phyloP scores from a whole-genome alignment of 73 alveolate species.

The Effrenium voratum region DNA sequence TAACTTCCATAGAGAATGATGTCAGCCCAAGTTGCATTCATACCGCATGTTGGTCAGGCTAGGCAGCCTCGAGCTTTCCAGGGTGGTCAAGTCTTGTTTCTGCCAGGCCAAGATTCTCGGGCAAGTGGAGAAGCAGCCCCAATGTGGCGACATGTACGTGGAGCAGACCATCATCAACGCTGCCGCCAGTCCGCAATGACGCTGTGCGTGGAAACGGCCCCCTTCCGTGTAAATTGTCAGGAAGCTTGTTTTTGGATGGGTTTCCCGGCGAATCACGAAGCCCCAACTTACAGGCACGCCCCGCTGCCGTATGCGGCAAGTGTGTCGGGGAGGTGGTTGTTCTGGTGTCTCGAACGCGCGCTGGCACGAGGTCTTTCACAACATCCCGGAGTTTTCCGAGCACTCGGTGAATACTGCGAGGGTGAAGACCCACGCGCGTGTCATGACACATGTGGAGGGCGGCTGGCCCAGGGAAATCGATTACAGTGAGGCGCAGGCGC shows the following conservation, averaged over 20 bases:
- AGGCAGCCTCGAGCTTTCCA: too few relatives aligned
- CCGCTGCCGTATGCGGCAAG: not conserved
- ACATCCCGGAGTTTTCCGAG: slow-evolving; percentile 96
- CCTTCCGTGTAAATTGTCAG: not conserved
- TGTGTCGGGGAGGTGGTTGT: not conserved
- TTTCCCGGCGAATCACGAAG: not conserved
- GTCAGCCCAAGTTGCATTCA: too few relatives aligned
- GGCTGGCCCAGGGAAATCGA: slow-evolving; percentile 95
- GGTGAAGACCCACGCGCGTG: slow-evolving; percentile 96
- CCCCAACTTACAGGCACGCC: not conserved
- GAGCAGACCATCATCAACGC: slow-evolving; percentile 95
- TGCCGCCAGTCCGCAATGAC: not conserved
- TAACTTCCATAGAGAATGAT: too few relatives aligned
- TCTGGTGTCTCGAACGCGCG: not conserved
- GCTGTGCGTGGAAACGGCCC: not conserved
- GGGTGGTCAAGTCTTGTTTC: not conserved
- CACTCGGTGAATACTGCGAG: slow-evolving; percentile 97
- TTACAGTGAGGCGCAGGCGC: too few relatives aligned
- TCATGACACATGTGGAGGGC: slow-evolving; percentile 96
- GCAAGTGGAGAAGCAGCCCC: slow-evolving; percentile 94
- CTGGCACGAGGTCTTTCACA: slow-evolving; percentile 93
- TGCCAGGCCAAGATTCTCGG: slow-evolving; percentile 96
- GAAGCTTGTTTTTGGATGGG: not conserved
- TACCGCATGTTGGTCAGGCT: too few relatives aligned
- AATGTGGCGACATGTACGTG: slow-evolving; percentile 94